phyloP scores from a whole-genome alignment of 257 asterid species.

The Knoxia roxburghii region DNA sequence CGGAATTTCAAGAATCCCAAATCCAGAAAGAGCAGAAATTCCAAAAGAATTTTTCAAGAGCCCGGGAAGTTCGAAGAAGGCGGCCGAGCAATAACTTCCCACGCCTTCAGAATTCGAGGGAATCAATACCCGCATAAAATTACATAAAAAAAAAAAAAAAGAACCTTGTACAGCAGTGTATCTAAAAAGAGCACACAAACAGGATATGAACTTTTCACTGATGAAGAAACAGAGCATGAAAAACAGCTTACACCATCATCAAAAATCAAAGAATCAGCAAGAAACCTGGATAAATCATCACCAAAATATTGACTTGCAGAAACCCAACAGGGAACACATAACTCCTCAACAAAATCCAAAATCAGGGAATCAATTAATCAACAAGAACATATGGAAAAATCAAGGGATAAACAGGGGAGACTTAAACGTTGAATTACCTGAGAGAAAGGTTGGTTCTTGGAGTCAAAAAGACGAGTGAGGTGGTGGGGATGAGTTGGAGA shows the following conservation, averaged over 20 bases:
- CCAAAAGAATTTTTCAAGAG: not conserved
- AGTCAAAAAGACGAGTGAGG: not conserved
- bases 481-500: not conserved
- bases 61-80: not conserved
- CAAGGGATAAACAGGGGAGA: not conserved
- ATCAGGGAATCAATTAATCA: slow-evolving; percentile 3
- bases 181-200: not conserved
- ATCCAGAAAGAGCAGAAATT: not conserved
- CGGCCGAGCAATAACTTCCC: not conserved
- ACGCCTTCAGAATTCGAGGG: not conserved
- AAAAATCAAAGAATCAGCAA: not conserved
- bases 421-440: not conserved
- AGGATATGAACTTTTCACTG: not conserved
- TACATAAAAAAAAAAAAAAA: not conserved
- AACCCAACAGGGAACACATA: not conserved
- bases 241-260: slow-evolving; percentile 6
- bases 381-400: not conserved
- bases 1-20: not conserved
- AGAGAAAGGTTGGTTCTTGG: not conserved
- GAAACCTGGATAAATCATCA: not conserved
- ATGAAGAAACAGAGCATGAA: not conserved
- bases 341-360: not conserved
- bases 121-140: not conserved
- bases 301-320: not conserved
- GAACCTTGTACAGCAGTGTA: not conserved